These are phyloP conservation scores for Cicer yamashitae DNA, from an alignment of 306 rosid species.

Conservation along the genomic window DNA sequence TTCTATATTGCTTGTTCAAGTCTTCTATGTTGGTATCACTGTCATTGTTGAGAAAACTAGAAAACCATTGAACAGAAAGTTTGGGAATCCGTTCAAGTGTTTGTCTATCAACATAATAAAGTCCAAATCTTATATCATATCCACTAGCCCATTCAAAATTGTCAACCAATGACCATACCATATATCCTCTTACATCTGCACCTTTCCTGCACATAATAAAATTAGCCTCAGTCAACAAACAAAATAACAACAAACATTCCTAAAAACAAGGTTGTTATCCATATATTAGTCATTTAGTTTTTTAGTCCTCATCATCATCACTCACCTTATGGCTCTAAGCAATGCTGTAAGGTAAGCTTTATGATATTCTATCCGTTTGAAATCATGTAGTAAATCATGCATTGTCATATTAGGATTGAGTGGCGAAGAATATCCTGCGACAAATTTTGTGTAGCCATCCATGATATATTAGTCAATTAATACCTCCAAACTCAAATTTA, in stretches of 20 bases:
- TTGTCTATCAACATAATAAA: slow-evolving; percentile 55
- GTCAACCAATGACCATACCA: slow-evolving; percentile 71
- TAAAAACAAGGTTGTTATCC: background rate
- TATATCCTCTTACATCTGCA: slow-evolving; percentile 75
- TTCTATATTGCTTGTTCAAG: slow-evolving; percentile 6
- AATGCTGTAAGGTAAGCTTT: slow-evolving; percentile 62
- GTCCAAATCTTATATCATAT: slow-evolving; percentile 57
- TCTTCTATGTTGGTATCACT: slow-evolving; percentile 14
- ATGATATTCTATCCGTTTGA: slow-evolving; percentile 57
- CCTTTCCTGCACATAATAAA: slow-evolving; percentile 55
- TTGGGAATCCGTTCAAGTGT: slow-evolving; percentile 64
- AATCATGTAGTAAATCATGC: slow-evolving; percentile 53
- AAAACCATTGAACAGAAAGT: slow-evolving; percentile 65
- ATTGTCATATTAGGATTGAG: slow-evolving; percentile 1
- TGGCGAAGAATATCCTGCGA: slow-evolving; percentile 56
- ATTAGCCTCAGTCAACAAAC: slow-evolving; percentile 6
- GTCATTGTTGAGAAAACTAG: slow-evolving; percentile 53
- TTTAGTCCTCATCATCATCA: background rate
- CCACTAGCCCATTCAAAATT: slow-evolving; percentile 69
- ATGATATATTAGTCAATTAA: background rate
- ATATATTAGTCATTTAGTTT: background rate
- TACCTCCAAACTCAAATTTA: background rate
- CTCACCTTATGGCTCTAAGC: slow-evolving; percentile 64
- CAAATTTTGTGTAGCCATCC: slow-evolving; percentile 5
- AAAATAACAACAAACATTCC: background rate